phyloP scores from a whole-genome alignment of 1,284 basidiomycete genomes.

The Inonotus obliquus region DNA sequence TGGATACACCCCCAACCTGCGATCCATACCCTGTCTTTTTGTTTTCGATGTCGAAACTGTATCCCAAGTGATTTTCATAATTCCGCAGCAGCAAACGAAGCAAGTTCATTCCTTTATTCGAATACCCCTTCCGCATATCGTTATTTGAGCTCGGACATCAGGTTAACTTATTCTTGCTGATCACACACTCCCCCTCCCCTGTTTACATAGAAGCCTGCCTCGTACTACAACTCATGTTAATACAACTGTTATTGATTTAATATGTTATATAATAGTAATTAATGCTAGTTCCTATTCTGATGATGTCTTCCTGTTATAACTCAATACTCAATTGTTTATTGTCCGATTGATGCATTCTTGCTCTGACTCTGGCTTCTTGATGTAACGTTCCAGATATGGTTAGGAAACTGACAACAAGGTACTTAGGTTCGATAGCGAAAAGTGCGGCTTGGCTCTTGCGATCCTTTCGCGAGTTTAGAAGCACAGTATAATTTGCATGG shows the following conservation, averaged over 20 bases:
- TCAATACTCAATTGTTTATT: no score
- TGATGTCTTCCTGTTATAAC: neutral
- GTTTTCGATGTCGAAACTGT: neutral
- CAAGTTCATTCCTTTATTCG: neutral
- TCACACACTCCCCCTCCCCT: neutral
- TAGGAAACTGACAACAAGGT: no score
- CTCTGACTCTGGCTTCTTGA: no score
- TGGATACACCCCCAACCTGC: conserved; percentile 5
- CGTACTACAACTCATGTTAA: neutral
- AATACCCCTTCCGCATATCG: neutral
- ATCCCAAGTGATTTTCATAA: conserved; percentile 1
- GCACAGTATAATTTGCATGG: no score
- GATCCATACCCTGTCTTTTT: neutral
- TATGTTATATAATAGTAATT: neutral
- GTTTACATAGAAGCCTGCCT: neutral
- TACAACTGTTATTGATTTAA: neutral
- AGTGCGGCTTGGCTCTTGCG: no score
- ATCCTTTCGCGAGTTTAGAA: no score
- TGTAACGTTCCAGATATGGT: no score
- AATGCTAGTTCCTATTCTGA: neutral
- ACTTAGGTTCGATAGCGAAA: no score
- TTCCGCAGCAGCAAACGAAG: neutral
- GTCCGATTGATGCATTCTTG: no score
- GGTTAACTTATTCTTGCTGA: conserved; percentile 5
- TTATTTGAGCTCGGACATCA: neutral